A percentile compares a stretch with the other conserved stretches of the same genome.
Conservation (phyloP, 1,139 yeast species). For the Eremothecium gossypii region DNA sequence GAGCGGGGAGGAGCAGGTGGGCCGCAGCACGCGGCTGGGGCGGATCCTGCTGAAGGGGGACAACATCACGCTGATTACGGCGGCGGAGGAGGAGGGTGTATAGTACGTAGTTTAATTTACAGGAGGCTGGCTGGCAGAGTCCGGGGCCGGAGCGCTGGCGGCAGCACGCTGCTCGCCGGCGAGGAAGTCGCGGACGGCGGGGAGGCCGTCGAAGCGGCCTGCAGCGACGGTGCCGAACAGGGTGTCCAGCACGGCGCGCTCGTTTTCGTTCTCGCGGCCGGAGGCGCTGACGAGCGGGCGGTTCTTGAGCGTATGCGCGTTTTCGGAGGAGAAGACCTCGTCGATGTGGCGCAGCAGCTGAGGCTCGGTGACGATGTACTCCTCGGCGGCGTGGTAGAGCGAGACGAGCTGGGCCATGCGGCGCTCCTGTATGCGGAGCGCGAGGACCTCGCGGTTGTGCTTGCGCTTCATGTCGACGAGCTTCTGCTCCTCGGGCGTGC, state of each 20-base stretch:
- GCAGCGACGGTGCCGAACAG: slow-evolving; percentile 29
- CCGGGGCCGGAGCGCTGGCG: no score
- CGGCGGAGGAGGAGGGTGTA: slow-evolving; percentile 12
- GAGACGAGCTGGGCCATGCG: slow-evolving; percentile 53
- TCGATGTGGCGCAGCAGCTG: slow-evolving; percentile 29
- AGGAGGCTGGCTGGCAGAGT: no score
- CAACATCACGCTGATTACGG: slow-evolving; percentile 74
- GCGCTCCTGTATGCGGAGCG: slow-evolving; percentile 36
- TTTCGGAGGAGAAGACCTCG: slow-evolving; percentile 25
- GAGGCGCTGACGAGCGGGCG: slow-evolving; percentile 3
- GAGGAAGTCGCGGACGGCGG: slow-evolving; percentile 25
- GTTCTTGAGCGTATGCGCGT: slow-evolving; percentile 16
- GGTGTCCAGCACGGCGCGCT: slow-evolving; percentile 24
- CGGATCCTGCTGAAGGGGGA: slow-evolving; percentile 84
- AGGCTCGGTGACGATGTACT: slow-evolving; percentile 32
- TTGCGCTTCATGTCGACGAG: slow-evolving; percentile 43
- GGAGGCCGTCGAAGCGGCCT: slow-evolving; percentile 26
- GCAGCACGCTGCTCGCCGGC: slow-evolving; percentile 21
- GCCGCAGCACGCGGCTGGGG: slow-evolving; percentile 42
- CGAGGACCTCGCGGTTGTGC: slow-evolving; percentile 41
- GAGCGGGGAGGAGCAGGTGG: slow-evolving; percentile 23
- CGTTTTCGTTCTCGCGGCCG: slow-evolving; percentile 8
- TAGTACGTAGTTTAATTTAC: no score
- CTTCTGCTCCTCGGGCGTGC: slow-evolving; percentile 59
- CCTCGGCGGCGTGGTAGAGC: slow-evolving; percentile 61